These are phyloP conservation scores for Trichoderma reesei DNA, from an alignment of 495 filamentous ascomycete species.

Conservation along the genomic window DNA sequence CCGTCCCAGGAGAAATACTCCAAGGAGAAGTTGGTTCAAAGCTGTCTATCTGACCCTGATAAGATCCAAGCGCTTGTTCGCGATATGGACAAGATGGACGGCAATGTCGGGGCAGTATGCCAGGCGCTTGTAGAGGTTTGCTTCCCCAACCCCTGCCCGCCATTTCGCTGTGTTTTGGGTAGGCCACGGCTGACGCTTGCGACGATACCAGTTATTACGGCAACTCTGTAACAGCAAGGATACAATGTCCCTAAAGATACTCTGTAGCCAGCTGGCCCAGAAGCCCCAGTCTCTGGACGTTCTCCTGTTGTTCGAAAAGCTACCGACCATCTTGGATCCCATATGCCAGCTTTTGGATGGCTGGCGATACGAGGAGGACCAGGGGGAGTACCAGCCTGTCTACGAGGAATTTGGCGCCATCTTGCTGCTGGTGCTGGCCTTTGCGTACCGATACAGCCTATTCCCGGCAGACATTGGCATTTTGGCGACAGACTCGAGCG, in stretches of 20 bases:
- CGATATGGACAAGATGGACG: constrained; percentile 87
- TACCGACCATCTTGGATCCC: constrained; percentile 66
- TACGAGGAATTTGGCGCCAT: constrained; percentile 95
- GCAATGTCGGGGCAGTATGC: constrained; percentile 85
- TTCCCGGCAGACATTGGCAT: constrained; percentile 57
- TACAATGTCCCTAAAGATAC: constrained; percentile 78
- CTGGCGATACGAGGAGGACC: constrained; percentile 90
- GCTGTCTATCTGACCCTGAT: constrained; percentile 63
- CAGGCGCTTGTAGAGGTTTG: constrained; percentile 69
- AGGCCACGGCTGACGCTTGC: constrained; percentile 7
- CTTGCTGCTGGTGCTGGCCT: constrained; percentile 69
- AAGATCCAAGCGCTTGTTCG: constrained; percentile 61
- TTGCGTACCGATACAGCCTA: constrained; percentile 76
- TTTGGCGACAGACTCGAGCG: constrained; percentile 53
- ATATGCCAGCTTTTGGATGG: constrained; percentile 77
- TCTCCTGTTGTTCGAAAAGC: constrained; percentile 73
- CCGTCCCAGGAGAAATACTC: constrained; percentile 65
- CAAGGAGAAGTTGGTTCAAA: constrained; percentile 63
- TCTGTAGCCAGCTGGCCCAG: constrained; percentile 71
- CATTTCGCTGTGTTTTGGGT: neutral
- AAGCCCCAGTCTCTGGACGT: constrained; percentile 75
- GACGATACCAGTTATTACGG: constrained; percentile 53
- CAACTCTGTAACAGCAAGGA: constrained; percentile 73
- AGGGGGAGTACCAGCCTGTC: constrained; percentile 88
- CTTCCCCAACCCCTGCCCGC: neutral